Evolutionary conservation across 139 green algal species (phyloP).

Genomic region (Zygnema circumcarinatum): DNA sequence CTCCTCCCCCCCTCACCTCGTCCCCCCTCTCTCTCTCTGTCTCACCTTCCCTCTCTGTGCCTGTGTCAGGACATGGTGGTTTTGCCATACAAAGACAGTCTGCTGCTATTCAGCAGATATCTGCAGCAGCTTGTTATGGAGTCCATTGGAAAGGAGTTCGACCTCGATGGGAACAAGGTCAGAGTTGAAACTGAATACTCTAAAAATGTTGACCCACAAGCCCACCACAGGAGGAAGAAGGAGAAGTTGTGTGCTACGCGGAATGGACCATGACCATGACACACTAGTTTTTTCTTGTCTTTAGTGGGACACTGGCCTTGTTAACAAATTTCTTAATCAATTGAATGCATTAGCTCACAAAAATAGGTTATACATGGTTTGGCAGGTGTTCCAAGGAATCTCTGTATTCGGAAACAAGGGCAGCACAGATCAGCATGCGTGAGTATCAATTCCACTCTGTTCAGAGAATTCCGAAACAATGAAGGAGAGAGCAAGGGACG

Average conservation of each 20-base stretch:
- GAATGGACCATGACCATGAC: no score
- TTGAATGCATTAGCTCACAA: no score
- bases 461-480: neutral
- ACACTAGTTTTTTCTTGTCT: slow-evolving; percentile 3
- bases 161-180: slow-evolving; percentile 52
- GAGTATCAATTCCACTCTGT: neutral
- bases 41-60: neutral
- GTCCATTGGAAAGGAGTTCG: slow-evolving; percentile 50
- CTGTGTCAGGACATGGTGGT: slow-evolving; percentile 52
- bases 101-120: slow-evolving; percentile 48
- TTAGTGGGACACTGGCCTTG: neutral
- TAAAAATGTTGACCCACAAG: neutral
- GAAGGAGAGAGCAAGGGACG: no score
- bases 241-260: no score
- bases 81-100: slow-evolving; percentile 58
- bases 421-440: slow-evolving; percentile 58
- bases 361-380: no score
- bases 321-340: no score
- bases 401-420: slow-evolving; percentile 56
- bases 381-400: slow-evolving; percentile 52
- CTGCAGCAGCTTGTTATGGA: slow-evolving; percentile 57
- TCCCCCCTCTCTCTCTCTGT: neutral
- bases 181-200: neutral
- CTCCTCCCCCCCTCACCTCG: neutral
- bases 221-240: no score